Base-by-base conservation (phyloP, 2,329 filamentous ascomycete genomes). In the Colletotrichum sp. region DNA sequence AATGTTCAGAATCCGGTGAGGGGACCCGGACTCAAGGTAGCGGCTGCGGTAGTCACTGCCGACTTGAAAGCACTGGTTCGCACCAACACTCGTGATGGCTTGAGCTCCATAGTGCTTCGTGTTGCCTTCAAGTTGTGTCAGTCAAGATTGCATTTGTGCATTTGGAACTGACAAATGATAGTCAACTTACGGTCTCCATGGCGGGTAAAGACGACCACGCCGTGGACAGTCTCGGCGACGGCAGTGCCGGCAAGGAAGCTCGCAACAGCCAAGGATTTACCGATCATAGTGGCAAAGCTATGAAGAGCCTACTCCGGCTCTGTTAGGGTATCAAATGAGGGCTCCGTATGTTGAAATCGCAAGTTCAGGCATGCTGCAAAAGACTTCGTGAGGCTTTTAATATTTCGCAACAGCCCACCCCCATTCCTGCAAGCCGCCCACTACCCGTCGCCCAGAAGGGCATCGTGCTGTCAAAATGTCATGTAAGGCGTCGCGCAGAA, bases 51-150 rank as follows among this genome's bases (percentile, higher is more conserved):
- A 80, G 28, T 77, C 74, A 43, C 64, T 60, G n/a, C 78, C 83
- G 16, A 82, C 79, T 36, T 78, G 74, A 67, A 80, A 83, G 66
- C 81, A 81, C 69, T 84, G 82, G 71, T 81, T 77, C 28, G 82
- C 82, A 7, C 83, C 83, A n/a, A 84, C 81, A 38, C 78, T 80
- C n/a, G 83, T 84, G 65, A 84, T 78, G 13, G 78, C 68, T 74
- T 84, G 82, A 36, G 79, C 78, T 18, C 80, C 80, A 67, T 84
- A 84, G 78, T 82, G 82, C 78, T 85, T 85, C 18, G 83, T 81
- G 34, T 81, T 82, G 6, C 83, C 83, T 84, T 57, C 4, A 12
- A 15, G 6, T 32, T 64, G 24, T 77, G 15, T 52, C 36, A 26
- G 28, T 13, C 9, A 21, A 16, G 5, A 1, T n/a, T n/a, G 38